Percentiles rank a stretch among this genome's conserved stretches.
These are phyloP conservation scores for Lactarius sanguifluus DNA, from an alignment of 768 basidiomycete species.

Conservation along the genomic window DNA sequence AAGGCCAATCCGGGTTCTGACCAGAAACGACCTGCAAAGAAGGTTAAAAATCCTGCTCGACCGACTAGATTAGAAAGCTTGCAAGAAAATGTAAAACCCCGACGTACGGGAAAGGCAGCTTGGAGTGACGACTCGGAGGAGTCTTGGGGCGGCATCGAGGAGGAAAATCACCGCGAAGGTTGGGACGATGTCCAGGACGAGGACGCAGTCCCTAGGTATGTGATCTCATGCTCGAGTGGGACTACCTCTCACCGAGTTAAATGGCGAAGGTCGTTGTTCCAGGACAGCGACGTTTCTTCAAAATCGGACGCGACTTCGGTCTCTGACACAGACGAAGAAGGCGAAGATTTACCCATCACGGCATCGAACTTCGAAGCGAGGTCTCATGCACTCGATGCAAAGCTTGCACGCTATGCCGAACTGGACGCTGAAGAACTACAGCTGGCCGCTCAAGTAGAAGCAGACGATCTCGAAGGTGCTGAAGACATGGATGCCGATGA, in stretches of 20 bases:
- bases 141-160: conserved; percentile 35
- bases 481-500: conserved; percentile 40
- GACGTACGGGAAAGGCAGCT: conserved; percentile 26
- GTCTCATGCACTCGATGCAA: conserved; percentile 72
- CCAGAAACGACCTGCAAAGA: conserved; percentile 39
- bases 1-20: conserved; percentile 51
- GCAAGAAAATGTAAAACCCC: conserved; percentile 14
- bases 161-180: conserved; percentile 43
- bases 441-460: conserved; percentile 44
- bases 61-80: conserved; percentile 27
- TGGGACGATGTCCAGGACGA: conserved; percentile 65
- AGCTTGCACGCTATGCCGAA: conserved; percentile 64
- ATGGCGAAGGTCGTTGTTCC: conserved; percentile 44
- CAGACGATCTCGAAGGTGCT: conserved; percentile 30
- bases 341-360: conserved; percentile 57
- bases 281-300: conserved; percentile 45
- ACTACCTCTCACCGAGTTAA: neutral
- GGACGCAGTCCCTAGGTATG: conserved; percentile 45
- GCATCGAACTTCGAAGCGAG: conserved; percentile 80
- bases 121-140: conserved; percentile 28
- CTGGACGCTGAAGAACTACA: conserved; percentile 67
- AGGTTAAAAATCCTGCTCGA: conserved; percentile 36
- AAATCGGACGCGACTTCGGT: conserved; percentile 50
- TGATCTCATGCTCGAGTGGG: neutral
- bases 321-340: conserved; percentile 42